A percentile compares a stretch with the other conserved stretches of the same genome.
These are phyloP conservation scores for Fusarium beomiforme DNA, from an alignment of 2,329 filamentous ascomycete species.

Conservation along the genomic window DNA sequence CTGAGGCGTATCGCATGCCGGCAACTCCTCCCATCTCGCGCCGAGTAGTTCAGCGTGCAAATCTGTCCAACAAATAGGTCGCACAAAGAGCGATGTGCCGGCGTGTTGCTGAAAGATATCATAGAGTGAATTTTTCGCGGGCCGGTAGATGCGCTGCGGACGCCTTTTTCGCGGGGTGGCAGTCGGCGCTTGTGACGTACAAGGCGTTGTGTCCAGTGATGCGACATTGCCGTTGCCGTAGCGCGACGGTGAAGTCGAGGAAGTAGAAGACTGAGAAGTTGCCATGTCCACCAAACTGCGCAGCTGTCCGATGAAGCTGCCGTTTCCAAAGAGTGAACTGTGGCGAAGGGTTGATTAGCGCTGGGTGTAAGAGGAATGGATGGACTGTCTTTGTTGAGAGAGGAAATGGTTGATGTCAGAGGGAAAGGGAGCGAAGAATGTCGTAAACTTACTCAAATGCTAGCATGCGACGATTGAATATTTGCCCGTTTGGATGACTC, in stretches of 20 bases:
- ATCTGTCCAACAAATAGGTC: slow-evolving; percentile 67
- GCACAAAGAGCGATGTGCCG: slow-evolving; percentile 59
- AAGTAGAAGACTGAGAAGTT: slow-evolving; percentile 26
- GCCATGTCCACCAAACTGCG: slow-evolving; percentile 45
- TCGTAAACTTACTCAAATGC: slow-evolving; percentile 43
- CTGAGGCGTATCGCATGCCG: slow-evolving; percentile 54
- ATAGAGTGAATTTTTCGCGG: slow-evolving; percentile 61
- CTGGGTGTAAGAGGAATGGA: background rate
- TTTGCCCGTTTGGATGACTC: slow-evolving; percentile 20
- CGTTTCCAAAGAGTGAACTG: slow-evolving; percentile 40
- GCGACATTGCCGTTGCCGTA: background rate
- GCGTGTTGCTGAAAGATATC: slow-evolving; percentile 61
- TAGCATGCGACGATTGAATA: slow-evolving; percentile 38
- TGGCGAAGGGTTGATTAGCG: slow-evolving; percentile 20
- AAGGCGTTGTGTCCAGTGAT: slow-evolving; percentile 37
- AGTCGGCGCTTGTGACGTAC: slow-evolving; percentile 40
- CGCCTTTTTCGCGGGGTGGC: slow-evolving; percentile 38
- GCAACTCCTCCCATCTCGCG: slow-evolving; percentile 56
- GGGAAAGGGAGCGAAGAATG: background rate
- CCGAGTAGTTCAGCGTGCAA: slow-evolving; percentile 59
- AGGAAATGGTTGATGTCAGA: background rate
- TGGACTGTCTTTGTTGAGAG: background rate
- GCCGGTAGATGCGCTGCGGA: slow-evolving; percentile 49
- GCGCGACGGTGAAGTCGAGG: slow-evolving; percentile 16
- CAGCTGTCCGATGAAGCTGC: slow-evolving; percentile 45